A percentile compares a stretch with the other conserved stretches of the same genome.
Evolutionary conservation across 495 filamentous ascomycete species (phyloP).

Genomic region (Podospora conica): DNA sequence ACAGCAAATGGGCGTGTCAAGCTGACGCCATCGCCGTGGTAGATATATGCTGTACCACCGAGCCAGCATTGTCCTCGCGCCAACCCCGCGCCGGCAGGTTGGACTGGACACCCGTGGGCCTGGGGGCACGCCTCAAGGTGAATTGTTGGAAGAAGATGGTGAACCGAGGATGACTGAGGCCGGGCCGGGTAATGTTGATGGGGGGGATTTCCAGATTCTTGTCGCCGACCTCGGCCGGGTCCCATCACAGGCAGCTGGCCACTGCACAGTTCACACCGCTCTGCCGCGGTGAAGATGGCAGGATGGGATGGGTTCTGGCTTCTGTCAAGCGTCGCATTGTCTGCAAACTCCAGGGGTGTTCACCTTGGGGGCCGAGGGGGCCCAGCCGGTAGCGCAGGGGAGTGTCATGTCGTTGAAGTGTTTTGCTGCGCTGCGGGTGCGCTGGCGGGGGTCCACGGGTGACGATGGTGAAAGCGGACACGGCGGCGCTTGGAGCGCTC

Average conservation of each 20-base stretch:
- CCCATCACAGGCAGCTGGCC: no score
- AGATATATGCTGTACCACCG: neutral
- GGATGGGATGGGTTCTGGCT: no score
- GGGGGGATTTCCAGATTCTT: neutral
- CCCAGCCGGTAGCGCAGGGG: neutral
- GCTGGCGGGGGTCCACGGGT: neutral
- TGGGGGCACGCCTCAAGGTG: neutral
- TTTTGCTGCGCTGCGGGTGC: neutral
- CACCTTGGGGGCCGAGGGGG: neutral
- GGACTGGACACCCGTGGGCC: neutral
- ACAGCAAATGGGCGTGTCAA: neutral
- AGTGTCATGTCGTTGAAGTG: neutral
- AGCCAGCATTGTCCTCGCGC: no score
- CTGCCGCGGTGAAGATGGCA: neutral
- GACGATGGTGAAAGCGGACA: neutral
- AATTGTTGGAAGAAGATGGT: neutral
- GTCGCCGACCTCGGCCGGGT: neutral
- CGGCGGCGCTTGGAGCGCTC: conserved; percentile 3
- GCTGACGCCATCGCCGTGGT: neutral
- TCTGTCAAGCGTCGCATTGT: neutral
- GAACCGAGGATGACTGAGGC: neutral
- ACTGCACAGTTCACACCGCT: neutral
- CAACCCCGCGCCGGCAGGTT: no score
- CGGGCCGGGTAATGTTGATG: neutral
- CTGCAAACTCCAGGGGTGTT: neutral